These are phyloP conservation scores for Lipomyces orientalis DNA, from an alignment of 805 yeast genomes.

Conservation along the genomic window DNA sequence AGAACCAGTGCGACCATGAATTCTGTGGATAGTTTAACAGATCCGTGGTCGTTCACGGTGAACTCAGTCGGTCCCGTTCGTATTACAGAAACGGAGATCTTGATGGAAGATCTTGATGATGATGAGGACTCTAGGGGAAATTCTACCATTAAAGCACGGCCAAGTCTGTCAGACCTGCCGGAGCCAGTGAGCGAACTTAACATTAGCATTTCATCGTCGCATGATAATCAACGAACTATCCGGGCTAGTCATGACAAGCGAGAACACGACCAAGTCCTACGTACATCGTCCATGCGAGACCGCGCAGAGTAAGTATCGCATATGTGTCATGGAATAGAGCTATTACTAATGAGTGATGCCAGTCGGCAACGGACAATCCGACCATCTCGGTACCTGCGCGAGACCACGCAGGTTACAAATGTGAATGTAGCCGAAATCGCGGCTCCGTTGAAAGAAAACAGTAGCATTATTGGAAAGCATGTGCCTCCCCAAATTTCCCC, in stretches of 20 bases:
- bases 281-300: slow-evolving; percentile 9
- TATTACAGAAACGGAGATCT: slow-evolving; percentile 16
- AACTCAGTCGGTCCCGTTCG: slow-evolving; percentile 6
- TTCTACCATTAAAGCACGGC: not conserved
- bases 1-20: slow-evolving; percentile 10
- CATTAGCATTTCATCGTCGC: slow-evolving; percentile 6
- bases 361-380: slow-evolving; percentile 22
- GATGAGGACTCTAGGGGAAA: slow-evolving; percentile 9
- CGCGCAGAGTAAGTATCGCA: slow-evolving; percentile 20
- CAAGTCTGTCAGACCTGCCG: slow-evolving; percentile 3
- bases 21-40: slow-evolving; percentile 12
- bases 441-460: slow-evolving; percentile 6
- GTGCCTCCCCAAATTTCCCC: slow-evolving; percentile 16
- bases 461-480: slow-evolving; percentile 9
- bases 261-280: slow-evolving; percentile 4
- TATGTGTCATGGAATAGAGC: not conserved
- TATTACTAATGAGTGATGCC: not conserved
- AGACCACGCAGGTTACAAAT: slow-evolving; percentile 11
- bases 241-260: slow-evolving; percentile 10
- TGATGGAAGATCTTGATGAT: slow-evolving; percentile 1
- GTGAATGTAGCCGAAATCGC: slow-evolving; percentile 9
- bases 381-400: slow-evolving; percentile 23
- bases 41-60: slow-evolving; percentile 31
- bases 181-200: slow-evolving; percentile 12
- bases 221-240: slow-evolving; percentile 11